These are phyloP conservation scores for Halophytophthora batemanensis DNA, from an alignment of 352 stramenopile genomes.

Conservation along the genomic window DNA sequence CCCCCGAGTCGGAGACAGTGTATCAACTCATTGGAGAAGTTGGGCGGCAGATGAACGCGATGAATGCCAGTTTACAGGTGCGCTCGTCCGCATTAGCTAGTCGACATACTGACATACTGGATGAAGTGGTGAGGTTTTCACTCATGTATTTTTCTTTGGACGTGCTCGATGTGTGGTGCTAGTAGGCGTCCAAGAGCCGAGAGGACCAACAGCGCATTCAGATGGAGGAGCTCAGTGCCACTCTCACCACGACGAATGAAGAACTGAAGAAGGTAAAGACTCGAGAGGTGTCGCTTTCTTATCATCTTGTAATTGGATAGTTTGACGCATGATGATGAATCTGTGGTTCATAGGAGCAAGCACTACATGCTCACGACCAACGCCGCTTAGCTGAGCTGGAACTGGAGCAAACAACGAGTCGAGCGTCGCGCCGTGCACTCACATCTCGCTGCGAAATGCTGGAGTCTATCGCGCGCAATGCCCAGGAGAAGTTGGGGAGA, in stretches of 20 bases:
- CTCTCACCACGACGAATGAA: constrained; percentile 11
- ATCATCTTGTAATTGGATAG: neutral
- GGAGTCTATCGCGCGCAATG: constrained; percentile 51
- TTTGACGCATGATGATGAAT: no score
- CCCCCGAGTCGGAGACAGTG: constrained; percentile 22
- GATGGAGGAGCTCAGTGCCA: constrained; percentile 18
- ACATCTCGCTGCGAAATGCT: constrained; percentile 47
- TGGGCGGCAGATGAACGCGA: constrained; percentile 16
- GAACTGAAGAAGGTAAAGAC: constrained; percentile 31
- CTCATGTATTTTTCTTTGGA: neutral
- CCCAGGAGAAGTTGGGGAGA: constrained; percentile 53
- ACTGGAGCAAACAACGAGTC: constrained; percentile 33
- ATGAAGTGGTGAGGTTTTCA: neutral
- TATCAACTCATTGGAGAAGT: constrained; percentile 30
- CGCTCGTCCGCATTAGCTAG: neutral
- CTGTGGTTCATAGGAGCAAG: constrained; percentile 23
- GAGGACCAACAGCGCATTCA: constrained; percentile 21
- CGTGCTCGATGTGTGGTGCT: neutral
- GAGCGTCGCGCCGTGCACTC: constrained; percentile 33
- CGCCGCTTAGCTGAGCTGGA: constrained; percentile 33
- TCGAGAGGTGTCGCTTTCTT: neutral
- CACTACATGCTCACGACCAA: constrained; percentile 5
- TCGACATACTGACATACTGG: constrained; percentile 3
- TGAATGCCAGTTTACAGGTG: constrained; percentile 30
- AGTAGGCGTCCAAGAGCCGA: constrained; percentile 19